phyloP scores from a whole-genome alignment of 2,329 filamentous ascomycete species.

The Claviceps arundinis region DNA sequence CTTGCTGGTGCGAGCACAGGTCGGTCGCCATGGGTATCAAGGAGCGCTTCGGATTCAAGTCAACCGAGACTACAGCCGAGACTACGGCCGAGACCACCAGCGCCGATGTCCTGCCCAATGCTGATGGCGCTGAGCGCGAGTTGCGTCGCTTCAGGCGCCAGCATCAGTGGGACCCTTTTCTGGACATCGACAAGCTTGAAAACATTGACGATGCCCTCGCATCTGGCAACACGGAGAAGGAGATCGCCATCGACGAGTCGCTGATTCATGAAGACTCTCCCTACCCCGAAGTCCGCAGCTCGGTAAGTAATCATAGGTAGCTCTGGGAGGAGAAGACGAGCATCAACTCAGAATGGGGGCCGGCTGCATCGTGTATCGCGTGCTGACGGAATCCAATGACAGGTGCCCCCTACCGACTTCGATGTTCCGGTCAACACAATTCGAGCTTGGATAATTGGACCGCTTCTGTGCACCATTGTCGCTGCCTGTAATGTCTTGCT shows the following conservation, averaged over 20 bases:
- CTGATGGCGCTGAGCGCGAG: constrained; percentile 12
- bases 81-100: constrained; percentile 4
- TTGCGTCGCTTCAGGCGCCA: constrained; percentile 31
- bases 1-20: not conserved
- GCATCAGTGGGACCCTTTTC: constrained; percentile 43
- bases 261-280: constrained; percentile 38
- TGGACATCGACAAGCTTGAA: constrained; percentile 37
- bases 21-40: constrained; percentile 11
- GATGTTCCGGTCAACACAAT: constrained; percentile 42
- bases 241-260: constrained; percentile 30
- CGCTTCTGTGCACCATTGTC: constrained; percentile 43
- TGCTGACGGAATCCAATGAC: too few species aligned
- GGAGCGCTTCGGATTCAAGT: constrained; percentile 10
- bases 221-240: constrained; percentile 29
- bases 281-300: constrained; percentile 15
- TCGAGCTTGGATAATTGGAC: constrained; percentile 44
- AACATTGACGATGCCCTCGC: constrained; percentile 33
- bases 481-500: constrained; percentile 44
- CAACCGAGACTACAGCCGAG: constrained; percentile 7
- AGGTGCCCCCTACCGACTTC: constrained; percentile 25
- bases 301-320: constrained; percentile 7
- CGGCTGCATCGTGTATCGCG: too few species aligned
- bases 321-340: too few species aligned
- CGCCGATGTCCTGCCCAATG: constrained; percentile 10
- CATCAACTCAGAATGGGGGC: too few species aligned